Base-by-base conservation (phyloP, 1,284 basidiomycete genomes). In the Cutaneotrichosporon sp. region DNA sequence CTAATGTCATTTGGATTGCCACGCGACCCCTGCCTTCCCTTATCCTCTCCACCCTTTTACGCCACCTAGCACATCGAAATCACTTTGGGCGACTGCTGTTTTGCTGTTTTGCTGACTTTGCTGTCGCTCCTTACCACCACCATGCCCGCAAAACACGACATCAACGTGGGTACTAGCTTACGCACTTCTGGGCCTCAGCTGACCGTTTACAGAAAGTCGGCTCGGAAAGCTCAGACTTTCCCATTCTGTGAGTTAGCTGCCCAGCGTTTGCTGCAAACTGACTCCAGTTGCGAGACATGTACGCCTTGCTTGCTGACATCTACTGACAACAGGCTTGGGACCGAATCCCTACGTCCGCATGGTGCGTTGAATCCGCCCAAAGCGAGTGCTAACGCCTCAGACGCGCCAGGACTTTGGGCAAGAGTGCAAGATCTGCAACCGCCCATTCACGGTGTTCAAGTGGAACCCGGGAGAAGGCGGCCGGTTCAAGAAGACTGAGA, bases 401-500 rank as follows among this genome's bases (percentile, higher is more conserved):
- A 90, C 89, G 14, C 97, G 97, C 75, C 94, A 98, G 80, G 86
- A 92, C 68, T 92, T 88, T 62, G 96, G 92, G 10, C 84, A 89
- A 43, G 90, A 92, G 49, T 98, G 96, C 77, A 77, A 77, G 68
- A 72, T 96, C 56, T 99, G 96, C 69, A 90, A 90, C 13, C 83
- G 93, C 41, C 87, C 92, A 7, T 97, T 96, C 77, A 97, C 93
- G 49, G 88, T 97, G 62, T 99, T 98, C 76, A 86, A 92, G 43
- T 98, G 96, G 96, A 94, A 97, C 67, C 93, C 96, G 2, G 96
- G 96, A 47, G 68, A 75, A 14, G 94, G 92, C 39, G 87, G 85
- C 70, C 85, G 96, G 38, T 96, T 85, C 83, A 98, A 98, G 79
- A 90, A 91, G 64, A 99, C 96, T 4, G 94, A 97, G 59, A 86